Evolutionary conservation across 768 basidiomycete species (phyloP), one percentile per base, ranked within the genome.

Genomic region (Thelephora ganbajun): DNA sequence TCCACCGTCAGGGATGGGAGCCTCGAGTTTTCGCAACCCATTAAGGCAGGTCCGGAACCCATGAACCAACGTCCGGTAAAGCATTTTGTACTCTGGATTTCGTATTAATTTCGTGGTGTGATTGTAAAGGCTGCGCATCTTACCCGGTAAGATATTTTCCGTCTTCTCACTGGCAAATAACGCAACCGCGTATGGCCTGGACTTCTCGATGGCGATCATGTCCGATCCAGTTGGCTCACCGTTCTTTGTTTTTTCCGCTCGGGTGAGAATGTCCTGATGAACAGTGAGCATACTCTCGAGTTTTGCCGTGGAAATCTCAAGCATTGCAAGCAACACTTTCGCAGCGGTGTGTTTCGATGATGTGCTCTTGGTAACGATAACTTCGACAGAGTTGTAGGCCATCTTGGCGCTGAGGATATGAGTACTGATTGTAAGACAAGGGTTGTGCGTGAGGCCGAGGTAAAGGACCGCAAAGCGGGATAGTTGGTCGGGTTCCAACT

Each of bases 361-460:
- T 0, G 80, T 77, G 43, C 83, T 84, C 62, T 94, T 92, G 26
- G 72, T 65, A 19, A 83, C 65, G 37, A 97, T 80, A 42, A 79
- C 74, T 48, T 98, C 96, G 37, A 87, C 75, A 43, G 96, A 72
- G 52, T 85, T 86, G 57, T 91, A 85, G 61, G 97, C 80, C 66
- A 96, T 80, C 63, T 97, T 98, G 46, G 85, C 83, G 53, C 87
- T 89, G 60, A 97, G 72, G 11, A 87, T 88, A 58, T 97, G 92
- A 33, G 93, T 77, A 48, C 76, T 80, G 54, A 75, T 80, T 7
- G 78, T 73, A 42, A 93, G 74, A 16, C 85, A 79, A 1, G 87
- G 76, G 58, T 96, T 91, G 65, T 97, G 94, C 44, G 96, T 76
- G 58, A 89, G 79, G 44, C 81, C 79, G 1, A 91, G 86, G 61